Evolutionary conservation across 116 monocot genomes (phyloP), one percentile per base, ranked within the genome.

Genomic region (Posidonia oceanica): DNA sequence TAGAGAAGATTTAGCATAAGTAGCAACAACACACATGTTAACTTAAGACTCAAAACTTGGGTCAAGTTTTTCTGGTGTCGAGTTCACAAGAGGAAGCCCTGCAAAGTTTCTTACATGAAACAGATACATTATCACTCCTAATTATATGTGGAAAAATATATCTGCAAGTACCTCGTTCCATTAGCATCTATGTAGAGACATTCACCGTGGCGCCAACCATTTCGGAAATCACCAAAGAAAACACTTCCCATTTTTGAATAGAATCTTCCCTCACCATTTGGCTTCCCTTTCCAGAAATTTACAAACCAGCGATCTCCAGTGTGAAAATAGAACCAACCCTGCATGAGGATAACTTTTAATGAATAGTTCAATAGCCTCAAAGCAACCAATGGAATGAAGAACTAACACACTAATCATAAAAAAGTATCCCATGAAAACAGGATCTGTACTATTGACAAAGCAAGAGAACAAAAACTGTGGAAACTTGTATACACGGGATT

Each of bases 261-360:
- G 70, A 88, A 90, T 79, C 98, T 81, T 17, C 90, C 87, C 57
- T 93, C 90, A 59, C 98, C 98, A 66, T 93, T 90, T 48, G 93
- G 93, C 76, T 84, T 90, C 20, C 90, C 93, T 77, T 87, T 98
- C 98, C 98, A 93, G 70, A 93, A 98, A 66, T 93, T 93, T 36
- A 76, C 79, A 80, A 93, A 98, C 98, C 98, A 98, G 8, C 98
- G 85, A 20, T 93, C 98, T 40, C 98, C 93, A 54, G 67, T 80
- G 71, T 78, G 81, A 84, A 98, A 98, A 83, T 93, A 98, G 66
- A 91, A 93, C 93, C 98, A 98, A 56, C 98, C 98, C 93, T 92
- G 66, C 52, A 82, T 39, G 70, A 75, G 18, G 22, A 69, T 59
- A 48, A 58, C 71, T 69, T 3, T 40, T 29, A 29, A 29, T 1